Base-by-base conservation (phyloP, 75 land plant species). In the Selaginella moellendorffii region DNA sequence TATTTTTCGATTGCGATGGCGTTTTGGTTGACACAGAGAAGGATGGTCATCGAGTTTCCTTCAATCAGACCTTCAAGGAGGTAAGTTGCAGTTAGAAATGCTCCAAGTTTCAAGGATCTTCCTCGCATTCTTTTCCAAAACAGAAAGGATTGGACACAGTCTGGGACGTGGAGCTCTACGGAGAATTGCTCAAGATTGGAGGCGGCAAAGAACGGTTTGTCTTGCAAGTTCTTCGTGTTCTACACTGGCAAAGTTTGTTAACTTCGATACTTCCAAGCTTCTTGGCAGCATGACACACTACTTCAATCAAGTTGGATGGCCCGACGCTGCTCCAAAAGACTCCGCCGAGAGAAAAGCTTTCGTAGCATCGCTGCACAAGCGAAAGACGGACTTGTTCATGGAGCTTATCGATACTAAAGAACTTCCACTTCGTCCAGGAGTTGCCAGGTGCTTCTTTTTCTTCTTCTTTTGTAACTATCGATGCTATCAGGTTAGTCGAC, bases 21-120 rank as follows among this genome's bases (percentile, higher is more conserved):
- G 97, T 91, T 65, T 80, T 92, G 19, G 97, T 92, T 1, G 97
- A 92, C 54, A 92, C 96, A 0, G 96, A 92, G 78, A 79, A 87
- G 69, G 96, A 92, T 26, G 96, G 96, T 2, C 97, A 92, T 54
- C 66, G 97, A 20, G 66, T 88, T 61, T 88, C 96, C 62, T 88
- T 88, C 77, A 92, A 92, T 59, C 80, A 92, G 30, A 86, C 95
- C 10, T 88, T 92, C 66, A 62, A 75, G 30, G 87, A 92, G 73
- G 89, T 84, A 20, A 5, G 29, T 2, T 42, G 14, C 19, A 0
- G 23, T 2, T n/a, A n/a, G n/a, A n/a, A n/a, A n/a, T n/a, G n/a
- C n/a, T n/a, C n/a, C n/a, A n/a, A n/a, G n/a, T n/a, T n/a, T n/a
- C n/a, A n/a, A n/a, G 0, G 29, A 27, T 1, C 14, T 28, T 23